A percentile compares a stretch with the other conserved stretches of the same genome.
Evolutionary conservation across 179 eudicot genomes (phyloP).

Genomic region (Silene vulgaris): DNA sequence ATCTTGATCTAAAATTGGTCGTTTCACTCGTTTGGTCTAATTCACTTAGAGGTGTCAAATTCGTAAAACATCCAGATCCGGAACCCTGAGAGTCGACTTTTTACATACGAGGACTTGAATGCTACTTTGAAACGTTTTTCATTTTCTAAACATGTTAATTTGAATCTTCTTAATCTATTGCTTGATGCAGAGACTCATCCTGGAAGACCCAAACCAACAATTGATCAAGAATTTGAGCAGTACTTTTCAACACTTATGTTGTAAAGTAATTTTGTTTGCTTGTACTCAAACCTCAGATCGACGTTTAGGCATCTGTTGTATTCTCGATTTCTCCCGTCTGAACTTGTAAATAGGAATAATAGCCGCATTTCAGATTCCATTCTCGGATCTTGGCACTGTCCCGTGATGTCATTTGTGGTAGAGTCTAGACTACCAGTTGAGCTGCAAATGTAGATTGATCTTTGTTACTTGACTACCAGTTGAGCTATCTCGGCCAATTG

Average conservation of each 20-base stretch:
- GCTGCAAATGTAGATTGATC: neutral
- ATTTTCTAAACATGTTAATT: neutral
- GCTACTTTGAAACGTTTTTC: neutral
- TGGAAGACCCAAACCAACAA: slow-evolving; percentile 26
- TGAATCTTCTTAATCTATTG: neutral
- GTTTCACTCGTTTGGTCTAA: too few relatives aligned
- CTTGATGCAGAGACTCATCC: slow-evolving; percentile 30
- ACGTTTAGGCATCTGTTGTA: neutral
- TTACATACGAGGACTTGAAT: too few relatives aligned
- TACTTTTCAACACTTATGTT: slow-evolving; percentile 32
- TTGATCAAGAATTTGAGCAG: slow-evolving; percentile 45
- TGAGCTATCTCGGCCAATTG: neutral
- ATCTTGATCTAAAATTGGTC: too few relatives aligned
- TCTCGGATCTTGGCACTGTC: neutral
- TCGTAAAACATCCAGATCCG: too few relatives aligned
- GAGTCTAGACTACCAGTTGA: neutral
- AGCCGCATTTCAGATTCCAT: neutral
- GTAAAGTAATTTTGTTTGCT: slow-evolving; percentile 10
- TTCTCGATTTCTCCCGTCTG: neutral
- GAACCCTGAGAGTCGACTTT: too few relatives aligned
- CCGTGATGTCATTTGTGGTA: neutral
- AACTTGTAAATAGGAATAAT: slow-evolving; percentile 9
- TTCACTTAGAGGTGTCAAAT: too few relatives aligned
- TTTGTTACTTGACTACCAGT: neutral
- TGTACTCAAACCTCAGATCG: neutral